These are phyloP conservation scores for Puccinia triticina DNA, from an alignment of 1,284 basidiomycete genomes.

Conservation along the genomic window DNA sequence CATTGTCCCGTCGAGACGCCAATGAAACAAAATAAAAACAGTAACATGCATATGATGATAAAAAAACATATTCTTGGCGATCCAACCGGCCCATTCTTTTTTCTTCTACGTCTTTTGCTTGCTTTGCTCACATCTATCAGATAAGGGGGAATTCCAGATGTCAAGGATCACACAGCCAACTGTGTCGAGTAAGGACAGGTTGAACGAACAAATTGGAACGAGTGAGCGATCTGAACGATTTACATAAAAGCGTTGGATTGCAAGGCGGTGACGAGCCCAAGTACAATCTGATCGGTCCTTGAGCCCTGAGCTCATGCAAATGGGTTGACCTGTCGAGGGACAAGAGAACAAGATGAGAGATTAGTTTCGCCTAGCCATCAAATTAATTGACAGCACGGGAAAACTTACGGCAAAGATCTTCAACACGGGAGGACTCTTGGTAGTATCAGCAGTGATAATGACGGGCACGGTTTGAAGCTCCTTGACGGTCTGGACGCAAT, in stretches of 20 bases:
- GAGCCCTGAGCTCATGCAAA: conserved; percentile 10
- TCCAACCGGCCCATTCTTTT: neutral
- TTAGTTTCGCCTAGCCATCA: neutral
- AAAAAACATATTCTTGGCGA: conserved; percentile 6
- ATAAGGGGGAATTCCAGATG: neutral
- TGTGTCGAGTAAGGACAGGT: neutral
- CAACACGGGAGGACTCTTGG: conserved; percentile 49
- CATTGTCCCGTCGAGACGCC: conserved; percentile 11
- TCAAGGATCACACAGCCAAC: neutral
- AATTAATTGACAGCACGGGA: neutral
- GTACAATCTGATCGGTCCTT: neutral
- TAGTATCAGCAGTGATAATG: conserved; percentile 50
- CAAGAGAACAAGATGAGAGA: neutral
- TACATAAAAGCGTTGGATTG: neutral
- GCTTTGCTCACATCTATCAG: neutral
- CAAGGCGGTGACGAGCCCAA: neutral
- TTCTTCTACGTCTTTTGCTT: neutral
- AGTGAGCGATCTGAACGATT: neutral
- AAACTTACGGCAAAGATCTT: conserved; percentile 50
- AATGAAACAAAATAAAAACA: neutral
- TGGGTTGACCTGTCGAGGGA: conserved; percentile 24
- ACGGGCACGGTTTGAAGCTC: conserved; percentile 49
- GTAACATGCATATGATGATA: neutral
- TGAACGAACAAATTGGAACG: conserved; percentile 8
- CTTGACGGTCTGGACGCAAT: conserved; percentile 47